Evolutionary conservation across 2,329 filamentous ascomycete species (phyloP).

Genomic region (Aspergillus terreus): DNA sequence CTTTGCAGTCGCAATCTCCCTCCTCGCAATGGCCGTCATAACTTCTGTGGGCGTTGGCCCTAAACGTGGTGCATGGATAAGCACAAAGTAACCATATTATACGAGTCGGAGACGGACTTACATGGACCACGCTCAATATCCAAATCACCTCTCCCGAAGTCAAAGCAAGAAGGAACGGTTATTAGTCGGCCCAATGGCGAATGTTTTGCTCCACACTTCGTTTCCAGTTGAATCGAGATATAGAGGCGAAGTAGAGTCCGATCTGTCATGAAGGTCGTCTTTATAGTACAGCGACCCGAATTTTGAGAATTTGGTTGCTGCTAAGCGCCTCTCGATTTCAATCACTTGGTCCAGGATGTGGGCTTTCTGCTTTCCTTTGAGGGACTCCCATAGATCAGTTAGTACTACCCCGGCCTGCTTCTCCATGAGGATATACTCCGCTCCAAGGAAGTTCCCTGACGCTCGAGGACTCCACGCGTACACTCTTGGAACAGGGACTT

Average conservation of each 20-base stretch:
- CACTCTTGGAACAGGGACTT: conserved; percentile 31
- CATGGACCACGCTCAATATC: conserved; percentile 20
- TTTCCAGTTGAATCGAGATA: conserved; percentile 12
- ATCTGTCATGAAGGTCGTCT: conserved; percentile 10
- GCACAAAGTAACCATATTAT: conserved; percentile 1
- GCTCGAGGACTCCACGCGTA: conserved; percentile 29
- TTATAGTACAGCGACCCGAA: conserved; percentile 20
- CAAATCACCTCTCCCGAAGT: conserved; percentile 16
- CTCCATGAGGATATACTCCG: conserved; percentile 40
- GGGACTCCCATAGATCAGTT: conserved; percentile 16
- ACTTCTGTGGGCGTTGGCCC: conserved; percentile 9
- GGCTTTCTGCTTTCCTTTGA: conserved; percentile 20
- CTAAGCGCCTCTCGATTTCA: conserved; percentile 15
- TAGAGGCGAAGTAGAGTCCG: conserved; percentile 4
- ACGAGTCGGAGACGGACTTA: conserved; percentile 9
- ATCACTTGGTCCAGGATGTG: conserved; percentile 16
- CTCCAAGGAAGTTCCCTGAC: conserved; percentile 30
- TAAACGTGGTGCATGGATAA: conserved; percentile 4
- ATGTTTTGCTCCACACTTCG: conserved; percentile 12
- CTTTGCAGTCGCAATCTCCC: conserved; percentile 12
- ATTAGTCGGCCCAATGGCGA: conserved; percentile 19
- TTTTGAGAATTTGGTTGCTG: conserved; percentile 16
- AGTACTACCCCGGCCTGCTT: conserved; percentile 17
- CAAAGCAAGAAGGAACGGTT: conserved; percentile 20
- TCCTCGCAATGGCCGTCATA: conserved; percentile 8